A percentile compares a stretch with the other conserved stretches of the same genome.
phyloP scores from a whole-genome alignment of 805 yeast genomes.

The Saccharomycopsis vini region DNA sequence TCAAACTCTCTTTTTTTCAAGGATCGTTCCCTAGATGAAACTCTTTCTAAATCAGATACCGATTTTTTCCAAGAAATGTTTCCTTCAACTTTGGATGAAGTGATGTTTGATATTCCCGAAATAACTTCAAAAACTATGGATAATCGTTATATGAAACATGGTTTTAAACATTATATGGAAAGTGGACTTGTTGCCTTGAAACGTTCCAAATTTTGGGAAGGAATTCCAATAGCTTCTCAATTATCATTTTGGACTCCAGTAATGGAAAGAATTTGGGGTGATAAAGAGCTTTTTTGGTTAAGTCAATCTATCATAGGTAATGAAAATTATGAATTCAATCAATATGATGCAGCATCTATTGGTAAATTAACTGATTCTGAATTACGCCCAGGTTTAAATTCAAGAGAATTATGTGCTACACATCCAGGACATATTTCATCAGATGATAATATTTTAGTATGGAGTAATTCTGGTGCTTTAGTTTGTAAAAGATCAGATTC shows the following conservation, averaged over 20 bases:
- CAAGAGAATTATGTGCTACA: slow-evolving; percentile 43
- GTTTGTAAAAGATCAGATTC: slow-evolving; percentile 36
- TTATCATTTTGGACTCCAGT: slow-evolving; percentile 33
- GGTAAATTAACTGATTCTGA: slow-evolving; percentile 21
- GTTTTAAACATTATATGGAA: slow-evolving; percentile 36
- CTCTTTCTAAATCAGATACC: slow-evolving; percentile 23
- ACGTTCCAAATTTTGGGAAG: slow-evolving; percentile 39
- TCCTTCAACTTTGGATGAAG: slow-evolving; percentile 27
- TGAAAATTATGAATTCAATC: slow-evolving; percentile 30
- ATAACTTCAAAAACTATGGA: slow-evolving; percentile 17
- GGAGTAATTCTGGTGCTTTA: slow-evolving; percentile 53
- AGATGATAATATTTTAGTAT: slow-evolving; percentile 37
- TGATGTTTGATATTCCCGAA: slow-evolving; percentile 20
- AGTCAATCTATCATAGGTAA: slow-evolving; percentile 41
- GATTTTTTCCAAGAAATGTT: slow-evolving; percentile 29
- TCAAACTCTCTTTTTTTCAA: slow-evolving; percentile 35
- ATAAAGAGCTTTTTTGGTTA: slow-evolving; percentile 71
- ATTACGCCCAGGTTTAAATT: slow-evolving; percentile 8
- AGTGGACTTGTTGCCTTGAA: slow-evolving; percentile 40
- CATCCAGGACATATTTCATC: slow-evolving; percentile 51
- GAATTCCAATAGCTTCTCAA: slow-evolving; percentile 36
- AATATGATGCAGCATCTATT: slow-evolving; percentile 29
- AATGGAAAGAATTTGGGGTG: slow-evolving; percentile 56
- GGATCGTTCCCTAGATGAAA: slow-evolving; percentile 30
- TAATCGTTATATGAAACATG: slow-evolving; percentile 20